These are phyloP conservation scores for Adansonia madagascariensis DNA, from an alignment of 441 rosid genomes.

Conservation along the genomic window DNA sequence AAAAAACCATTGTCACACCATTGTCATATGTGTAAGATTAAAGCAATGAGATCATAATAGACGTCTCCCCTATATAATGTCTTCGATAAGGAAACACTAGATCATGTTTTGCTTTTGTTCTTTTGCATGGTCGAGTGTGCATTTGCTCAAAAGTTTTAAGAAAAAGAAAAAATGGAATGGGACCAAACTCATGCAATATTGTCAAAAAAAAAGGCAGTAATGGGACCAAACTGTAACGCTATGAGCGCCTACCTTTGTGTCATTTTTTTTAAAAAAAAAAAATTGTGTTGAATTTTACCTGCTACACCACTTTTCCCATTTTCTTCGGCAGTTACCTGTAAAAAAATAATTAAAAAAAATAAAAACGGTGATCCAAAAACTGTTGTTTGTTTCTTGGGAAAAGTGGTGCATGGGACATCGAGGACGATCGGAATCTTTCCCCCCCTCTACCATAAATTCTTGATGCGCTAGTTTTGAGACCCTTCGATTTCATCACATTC, in stretches of 20 bases:
- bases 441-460: too few relatives aligned
- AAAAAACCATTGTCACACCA: neutral
- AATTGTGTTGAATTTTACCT: neutral
- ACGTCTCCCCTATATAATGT: too few relatives aligned
- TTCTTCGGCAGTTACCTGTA: neutral
- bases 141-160: neutral
- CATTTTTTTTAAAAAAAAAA: neutral
- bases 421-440: neutral
- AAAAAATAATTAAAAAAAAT: neutral
- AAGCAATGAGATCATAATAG: too few relatives aligned
- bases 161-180: neutral
- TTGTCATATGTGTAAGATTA: conserved; percentile 11
- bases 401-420: neutral
- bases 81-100: neutral
- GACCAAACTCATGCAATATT: neutral
- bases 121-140: neutral
- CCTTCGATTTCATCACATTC: too few relatives aligned
- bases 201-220: neutral
- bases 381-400: neutral
- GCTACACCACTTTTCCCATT: conserved; percentile 26
- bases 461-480: too few relatives aligned
- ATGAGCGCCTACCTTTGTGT: neutral
- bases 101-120: neutral
- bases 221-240: conserved; percentile 7
- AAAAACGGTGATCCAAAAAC: neutral